Evolutionary conservation across 352 stramenopile genomes (phyloP), one percentile per base, ranked within the genome.

Genomic region (Pythium inflatum): DNA sequence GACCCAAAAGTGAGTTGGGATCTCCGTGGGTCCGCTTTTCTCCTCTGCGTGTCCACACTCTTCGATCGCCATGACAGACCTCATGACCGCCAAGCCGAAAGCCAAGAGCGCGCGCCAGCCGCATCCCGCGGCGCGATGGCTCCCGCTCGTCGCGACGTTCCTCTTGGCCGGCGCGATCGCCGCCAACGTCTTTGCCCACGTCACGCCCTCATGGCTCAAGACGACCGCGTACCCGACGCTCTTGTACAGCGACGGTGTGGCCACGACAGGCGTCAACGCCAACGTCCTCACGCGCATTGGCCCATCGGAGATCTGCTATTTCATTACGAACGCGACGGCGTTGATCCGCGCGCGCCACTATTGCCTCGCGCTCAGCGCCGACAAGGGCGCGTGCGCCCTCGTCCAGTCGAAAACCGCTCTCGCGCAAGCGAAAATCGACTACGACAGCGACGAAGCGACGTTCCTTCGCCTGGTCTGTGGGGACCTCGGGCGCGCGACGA

Each of bases 151-250:
- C 55, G 11, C 38, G 38, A 40, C 40, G 55, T 34, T 62, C 34
- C 55, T 62, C n/a, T 34, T 62, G 13, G 38, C 2, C 2, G n/a
- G 18, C 25, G 55, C 55, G 34, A 25, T 62, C 8, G 55, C 55
- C 40, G 36, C 38, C 36, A 62, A 62, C 27, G 33, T 62, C 24
- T n/a, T 24, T 24, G 40, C 55, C 20, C 55, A 49, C 20, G 7
- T 30, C 16, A 62, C 55, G n/a, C 28, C 55, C 22, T 51, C 55
- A 36, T 62, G 55, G 55, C 55, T 62, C 36, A 62, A 62, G 55
- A 62, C 55, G 36, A 62, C 55, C 36, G 20, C 55, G 36, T 62
- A 62, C 31, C 55, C 55, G 25, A 51, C 55, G 18, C 5, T 62
- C 9, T 62, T 62, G 9, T 51, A 62, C 55, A 27, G 6, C 11